phyloP scores from a whole-genome alignment of 2,329 filamentous ascomycete genomes.

The Alternaria longipes region DNA sequence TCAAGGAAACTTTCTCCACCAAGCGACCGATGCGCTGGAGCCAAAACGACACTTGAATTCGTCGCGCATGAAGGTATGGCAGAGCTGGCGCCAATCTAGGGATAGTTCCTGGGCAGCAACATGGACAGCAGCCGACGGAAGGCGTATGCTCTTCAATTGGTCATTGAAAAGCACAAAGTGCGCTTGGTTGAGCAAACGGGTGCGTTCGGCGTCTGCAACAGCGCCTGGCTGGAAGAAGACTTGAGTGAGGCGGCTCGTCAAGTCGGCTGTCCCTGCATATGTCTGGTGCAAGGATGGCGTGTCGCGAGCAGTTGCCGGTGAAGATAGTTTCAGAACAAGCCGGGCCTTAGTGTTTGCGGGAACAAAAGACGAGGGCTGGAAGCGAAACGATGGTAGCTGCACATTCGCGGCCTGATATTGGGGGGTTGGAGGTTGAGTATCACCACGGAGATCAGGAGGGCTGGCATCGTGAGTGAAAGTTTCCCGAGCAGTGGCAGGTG shows the following conservation, averaged over 20 bases:
- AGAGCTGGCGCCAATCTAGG: slow-evolving; percentile 29
- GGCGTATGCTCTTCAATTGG: slow-evolving; percentile 24
- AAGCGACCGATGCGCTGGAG: slow-evolving; percentile 16
- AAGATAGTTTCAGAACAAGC: slow-evolving; percentile 26
- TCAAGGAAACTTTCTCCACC: slow-evolving; percentile 19
- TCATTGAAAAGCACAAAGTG: slow-evolving; percentile 29
- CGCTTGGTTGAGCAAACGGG: slow-evolving; percentile 14
- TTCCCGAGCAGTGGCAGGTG: slow-evolving; percentile 8
- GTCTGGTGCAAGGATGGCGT: slow-evolving; percentile 7
- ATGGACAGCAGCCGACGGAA: slow-evolving; percentile 26
- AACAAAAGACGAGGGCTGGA: slow-evolving; percentile 27
- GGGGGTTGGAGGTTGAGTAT: slow-evolving; percentile 3
- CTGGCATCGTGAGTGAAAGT: slow-evolving; percentile 17
- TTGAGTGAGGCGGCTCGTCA: slow-evolving; percentile 18
- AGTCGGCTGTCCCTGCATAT: slow-evolving; percentile 11
- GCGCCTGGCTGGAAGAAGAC: slow-evolving; percentile 23
- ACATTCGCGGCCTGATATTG: slow-evolving; percentile 5
- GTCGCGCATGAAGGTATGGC: slow-evolving; percentile 24
- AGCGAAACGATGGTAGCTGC: slow-evolving; percentile 25
- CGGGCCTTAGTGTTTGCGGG: slow-evolving; percentile 26
- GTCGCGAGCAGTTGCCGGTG: slow-evolving; percentile 14
- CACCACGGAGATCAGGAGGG: slow-evolving; percentile 11
- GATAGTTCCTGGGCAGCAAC: slow-evolving; percentile 18
- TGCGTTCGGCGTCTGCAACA: slow-evolving; percentile 15
- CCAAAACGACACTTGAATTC: slow-evolving; percentile 23